Percentiles rank a stretch among this genome's conserved stretches.
Conservation (phyloP, 768 basidiomycete genomes). For the Amanita exitialis region DNA sequence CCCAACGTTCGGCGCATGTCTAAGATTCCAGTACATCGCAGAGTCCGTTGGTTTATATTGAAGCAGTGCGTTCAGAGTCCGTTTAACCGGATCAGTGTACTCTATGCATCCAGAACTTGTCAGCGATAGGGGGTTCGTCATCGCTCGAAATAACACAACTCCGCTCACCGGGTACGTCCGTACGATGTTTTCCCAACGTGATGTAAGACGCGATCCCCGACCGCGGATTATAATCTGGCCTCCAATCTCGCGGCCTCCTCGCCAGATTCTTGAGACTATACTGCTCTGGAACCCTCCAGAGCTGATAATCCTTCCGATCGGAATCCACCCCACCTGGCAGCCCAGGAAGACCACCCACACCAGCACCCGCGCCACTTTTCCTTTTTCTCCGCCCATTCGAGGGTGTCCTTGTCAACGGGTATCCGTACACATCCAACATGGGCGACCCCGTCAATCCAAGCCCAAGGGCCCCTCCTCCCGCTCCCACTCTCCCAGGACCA, state of each 20-base stretch:
- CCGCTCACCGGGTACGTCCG: constrained; percentile 23
- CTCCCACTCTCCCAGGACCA: constrained; percentile 7
- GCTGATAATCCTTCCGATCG: constrained; percentile 1
- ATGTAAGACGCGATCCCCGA: constrained; percentile 17
- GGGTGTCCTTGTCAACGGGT: neutral
- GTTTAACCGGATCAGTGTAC: constrained; percentile 20
- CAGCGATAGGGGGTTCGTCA: neutral
- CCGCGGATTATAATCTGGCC: constrained; percentile 26
- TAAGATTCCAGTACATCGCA: constrained; percentile 41
- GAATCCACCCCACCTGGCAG: neutral
- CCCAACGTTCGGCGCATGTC: constrained; percentile 21
- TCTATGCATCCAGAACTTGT: constrained; percentile 8
- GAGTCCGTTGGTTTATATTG: constrained; percentile 19
- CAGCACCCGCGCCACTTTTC: constrained; percentile 12
- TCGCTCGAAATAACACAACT: neutral
- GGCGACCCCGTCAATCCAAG: constrained; percentile 6
- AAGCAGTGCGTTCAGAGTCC: constrained; percentile 21
- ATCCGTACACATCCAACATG: neutral
- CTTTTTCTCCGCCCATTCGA: constrained; percentile 10
- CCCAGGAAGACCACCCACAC: neutral
- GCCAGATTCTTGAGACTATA: constrained; percentile 26
- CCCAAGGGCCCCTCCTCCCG: neutral
- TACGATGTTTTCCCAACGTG: constrained; percentile 17
- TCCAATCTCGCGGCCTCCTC: constrained; percentile 32
- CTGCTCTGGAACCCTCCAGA: constrained; percentile 12